Evolutionary conservation across 371 early-diverging fungal species (phyloP).

Genomic region (Rhizopus microsporus): DNA sequence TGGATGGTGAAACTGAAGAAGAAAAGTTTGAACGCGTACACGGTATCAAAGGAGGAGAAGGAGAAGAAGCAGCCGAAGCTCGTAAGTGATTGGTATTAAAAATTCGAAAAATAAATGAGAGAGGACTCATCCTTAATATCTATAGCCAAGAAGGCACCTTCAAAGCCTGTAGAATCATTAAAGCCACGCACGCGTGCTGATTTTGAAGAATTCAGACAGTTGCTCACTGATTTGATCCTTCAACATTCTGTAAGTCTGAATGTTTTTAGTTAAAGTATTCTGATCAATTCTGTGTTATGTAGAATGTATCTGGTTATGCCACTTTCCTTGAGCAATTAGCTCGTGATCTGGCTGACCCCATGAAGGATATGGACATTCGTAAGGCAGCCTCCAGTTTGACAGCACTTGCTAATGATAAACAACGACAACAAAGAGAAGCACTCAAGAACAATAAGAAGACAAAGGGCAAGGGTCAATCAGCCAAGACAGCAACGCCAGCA

Average conservation of each 20-base stretch:
- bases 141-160: conserved; percentile 25
- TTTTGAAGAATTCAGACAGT: conserved; percentile 75
- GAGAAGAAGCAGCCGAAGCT: conserved; percentile 41
- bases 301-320: conserved; percentile 50
- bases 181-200: conserved; percentile 86
- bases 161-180: conserved; percentile 61
- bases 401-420: conserved; percentile 91
- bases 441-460: conserved; percentile 71
- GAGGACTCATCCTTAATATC: no score
- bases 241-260: conserved; percentile 60
- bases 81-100: conserved; percentile 8
- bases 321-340: conserved; percentile 79
- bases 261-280: background rate
- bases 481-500: conserved; percentile 40
- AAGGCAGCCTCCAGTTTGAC: conserved; percentile 78
- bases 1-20: conserved; percentile 66
- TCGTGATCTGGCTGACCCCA: conserved; percentile 73
- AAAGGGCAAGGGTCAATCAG: conserved; percentile 55
- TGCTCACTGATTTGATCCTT: conserved; percentile 69
- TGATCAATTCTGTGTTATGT: background rate
- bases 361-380: conserved; percentile 85
- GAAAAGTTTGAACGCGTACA: conserved; percentile 66
- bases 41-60: conserved; percentile 62
- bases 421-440: conserved; percentile 75
- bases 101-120: no score